Percentiles rank a stretch among this genome's conserved stretches.
phyloP scores from a whole-genome alignment of 352 stramenopile genomes.

The Saprolegnia diclina region DNA sequence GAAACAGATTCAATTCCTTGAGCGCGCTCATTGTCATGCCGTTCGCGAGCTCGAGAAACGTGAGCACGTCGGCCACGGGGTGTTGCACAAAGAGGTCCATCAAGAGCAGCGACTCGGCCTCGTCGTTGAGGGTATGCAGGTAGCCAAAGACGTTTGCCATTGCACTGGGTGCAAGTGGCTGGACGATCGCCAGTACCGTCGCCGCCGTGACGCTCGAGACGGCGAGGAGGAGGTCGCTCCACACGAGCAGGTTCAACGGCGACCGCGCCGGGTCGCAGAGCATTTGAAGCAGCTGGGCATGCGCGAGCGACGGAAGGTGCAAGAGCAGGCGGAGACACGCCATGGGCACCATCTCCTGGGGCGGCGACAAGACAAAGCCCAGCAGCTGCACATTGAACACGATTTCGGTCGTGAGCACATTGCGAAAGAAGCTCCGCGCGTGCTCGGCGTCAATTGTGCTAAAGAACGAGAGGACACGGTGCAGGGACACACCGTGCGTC shows the following conservation, averaged over 20 bases:
- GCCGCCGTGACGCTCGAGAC: background rate
- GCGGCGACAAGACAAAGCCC: conserved; percentile 3
- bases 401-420: background rate
- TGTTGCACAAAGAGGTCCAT: background rate
- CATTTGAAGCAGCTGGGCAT: background rate
- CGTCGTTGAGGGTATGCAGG: conserved; percentile 6
- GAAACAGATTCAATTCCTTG: conserved; percentile 18
- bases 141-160: background rate
- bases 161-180: background rate
- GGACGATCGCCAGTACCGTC: background rate
- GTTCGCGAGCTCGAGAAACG: conserved; percentile 4
- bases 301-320: background rate
- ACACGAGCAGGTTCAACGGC: conserved; percentile 9
- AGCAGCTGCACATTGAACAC: conserved; percentile 1
- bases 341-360: conserved; percentile 1
- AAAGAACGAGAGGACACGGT: background rate
- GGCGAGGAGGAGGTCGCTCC: background rate
- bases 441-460: background rate
- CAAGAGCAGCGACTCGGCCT: background rate
- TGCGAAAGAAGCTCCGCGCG: background rate
- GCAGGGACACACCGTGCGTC: background rate
- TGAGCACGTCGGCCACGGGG: background rate
- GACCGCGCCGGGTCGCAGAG: background rate
- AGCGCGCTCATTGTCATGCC: conserved; percentile 10
- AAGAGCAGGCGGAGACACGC: conserved; percentile 10